These are phyloP conservation scores for Arctium minus DNA, from an alignment of 129 eudicot species.

Conservation along the genomic window DNA sequence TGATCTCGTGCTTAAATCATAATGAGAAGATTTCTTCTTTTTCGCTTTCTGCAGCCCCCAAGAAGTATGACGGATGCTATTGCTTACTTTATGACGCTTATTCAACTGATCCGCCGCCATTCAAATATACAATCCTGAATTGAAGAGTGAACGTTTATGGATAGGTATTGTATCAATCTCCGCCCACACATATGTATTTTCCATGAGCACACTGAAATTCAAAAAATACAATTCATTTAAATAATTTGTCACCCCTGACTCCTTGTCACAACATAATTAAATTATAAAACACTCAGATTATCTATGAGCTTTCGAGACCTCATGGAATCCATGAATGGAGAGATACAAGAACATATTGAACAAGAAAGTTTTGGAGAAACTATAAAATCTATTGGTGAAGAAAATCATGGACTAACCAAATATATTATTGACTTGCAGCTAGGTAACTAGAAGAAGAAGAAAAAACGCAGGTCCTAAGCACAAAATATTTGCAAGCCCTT, in stretches of 20 bases:
- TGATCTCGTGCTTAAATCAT: slow-evolving; percentile 45
- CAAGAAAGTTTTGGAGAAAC: not conserved
- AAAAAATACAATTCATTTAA: not conserved
- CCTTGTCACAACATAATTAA: not conserved
- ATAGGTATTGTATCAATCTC: slow-evolving; percentile 17
- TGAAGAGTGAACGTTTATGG: slow-evolving; percentile 18
- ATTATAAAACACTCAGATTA: not conserved
- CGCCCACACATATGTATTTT: slow-evolving; percentile 12
- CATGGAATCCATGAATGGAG: not conserved
- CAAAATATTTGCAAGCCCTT: not conserved
- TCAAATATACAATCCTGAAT: slow-evolving; percentile 14
- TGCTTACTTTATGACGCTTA: slow-evolving; percentile 44
- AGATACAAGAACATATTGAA: not conserved
- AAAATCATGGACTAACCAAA: not conserved
- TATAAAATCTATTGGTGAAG: not conserved
- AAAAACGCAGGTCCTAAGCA: not conserved
- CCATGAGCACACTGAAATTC: slow-evolving; percentile 24
- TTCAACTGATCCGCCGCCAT: slow-evolving; percentile 90
- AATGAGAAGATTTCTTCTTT: slow-evolving; percentile 45
- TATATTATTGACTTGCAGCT: not conserved
- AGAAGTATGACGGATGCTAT: slow-evolving; percentile 33
- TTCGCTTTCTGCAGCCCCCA: slow-evolving; percentile 47
- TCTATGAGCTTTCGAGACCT: not conserved
- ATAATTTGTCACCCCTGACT: slow-evolving; percentile 5
- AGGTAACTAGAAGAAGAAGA: not conserved